Evolutionary conservation across 768 basidiomycete species (phyloP), one percentile per base, ranked within the genome.

Genomic region (Jaapia argillacea): DNA sequence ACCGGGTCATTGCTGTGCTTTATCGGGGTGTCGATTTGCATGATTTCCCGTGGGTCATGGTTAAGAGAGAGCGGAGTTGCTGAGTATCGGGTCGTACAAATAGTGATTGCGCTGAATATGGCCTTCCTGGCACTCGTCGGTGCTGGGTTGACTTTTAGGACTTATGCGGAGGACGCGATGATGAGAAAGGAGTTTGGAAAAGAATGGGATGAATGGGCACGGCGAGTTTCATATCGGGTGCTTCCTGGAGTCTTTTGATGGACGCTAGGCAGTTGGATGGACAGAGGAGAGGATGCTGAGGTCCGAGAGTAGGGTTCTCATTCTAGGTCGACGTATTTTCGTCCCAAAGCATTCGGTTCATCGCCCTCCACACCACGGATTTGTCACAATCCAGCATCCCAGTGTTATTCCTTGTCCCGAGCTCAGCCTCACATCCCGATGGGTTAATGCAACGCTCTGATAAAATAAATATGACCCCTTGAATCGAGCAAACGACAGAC

Each of bases 1-100:
- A 49, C 43, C 24, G 55, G 43, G 28, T 16, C 36, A n/a, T 10
- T 45, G 36, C 21, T 49, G 6, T 26, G 25, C 10, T 33, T 10
- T 16, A 20, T 20, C n/a, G 48, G 48, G 4, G 18, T n/a, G 33
- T 39, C 35, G 22, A 20, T 48, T 16, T 40, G 45, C 38, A n/a
- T 48, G 16, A 25, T 40, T 6, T 27, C 46, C 24, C 40, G 42
- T 26, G 36, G 40, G 13, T 47, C 51, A 4, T 35, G 41, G 40
- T n/a, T 38, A 38, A 12, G 7, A 10, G 10, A 38, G 21, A 10
- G 10, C 37, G 37, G 21, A 10, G 20, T 38, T 7, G 10, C 10
- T 7, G 20, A 38, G 28, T 10, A 10, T 33, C 10, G 10, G 10
- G 16, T 33, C 21, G 40, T 35, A 18, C 6, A 13, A 13, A 33